Evolutionary conservation across 2,329 filamentous ascomycete species (phyloP), one percentile per base, ranked within the genome.

Genomic region (Macroventuria anomochaeta): DNA sequence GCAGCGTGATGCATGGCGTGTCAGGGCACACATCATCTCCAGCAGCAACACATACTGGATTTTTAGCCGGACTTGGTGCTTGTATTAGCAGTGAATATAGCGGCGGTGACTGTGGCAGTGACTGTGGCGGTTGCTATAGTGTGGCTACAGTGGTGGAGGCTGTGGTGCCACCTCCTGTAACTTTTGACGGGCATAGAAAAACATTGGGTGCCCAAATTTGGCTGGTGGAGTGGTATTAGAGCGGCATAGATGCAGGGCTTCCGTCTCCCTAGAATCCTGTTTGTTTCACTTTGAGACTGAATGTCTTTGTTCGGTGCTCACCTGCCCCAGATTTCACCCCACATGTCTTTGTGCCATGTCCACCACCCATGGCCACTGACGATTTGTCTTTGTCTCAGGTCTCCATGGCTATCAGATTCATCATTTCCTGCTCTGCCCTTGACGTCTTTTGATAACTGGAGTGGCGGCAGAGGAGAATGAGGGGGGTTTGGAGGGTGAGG

Each of bases 191-290:
- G 12, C 28, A 25, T 31, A 48, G 37, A 41, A 25, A 31, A 25
- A 15, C 15, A 28, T 8, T 20, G 6, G 31, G 26, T n/a, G 28
- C 39, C 37, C 36, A 36, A 36, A 48, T 26, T 44, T 46, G 25
- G 42, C n/a, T n/a, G 23, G 46, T 10, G 37, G 29, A 38, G n/a
- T 23, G 21, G 23, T 39, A 17, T 26, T 32, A 36, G 5, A 43
- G 46, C 32, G 38, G 38, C 13, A 42, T 43, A 50, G 46, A 50
- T 31, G 38, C 29, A 41, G 28, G 17, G n/a, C 37, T 41, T 32
- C 26, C 18, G 20, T 21, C 26, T 44, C 26, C 18, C 7, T 38
- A 39, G 20, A 39, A 51, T 33, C n/a, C 34, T 28, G 34, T 21
- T 33, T 49, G 46, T 28, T 23, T 37, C 17, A 18, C 49, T 34